These are phyloP conservation scores for Cercophora sp. DNA, from an alignment of 495 filamentous ascomycete species.

Conservation along the genomic window DNA sequence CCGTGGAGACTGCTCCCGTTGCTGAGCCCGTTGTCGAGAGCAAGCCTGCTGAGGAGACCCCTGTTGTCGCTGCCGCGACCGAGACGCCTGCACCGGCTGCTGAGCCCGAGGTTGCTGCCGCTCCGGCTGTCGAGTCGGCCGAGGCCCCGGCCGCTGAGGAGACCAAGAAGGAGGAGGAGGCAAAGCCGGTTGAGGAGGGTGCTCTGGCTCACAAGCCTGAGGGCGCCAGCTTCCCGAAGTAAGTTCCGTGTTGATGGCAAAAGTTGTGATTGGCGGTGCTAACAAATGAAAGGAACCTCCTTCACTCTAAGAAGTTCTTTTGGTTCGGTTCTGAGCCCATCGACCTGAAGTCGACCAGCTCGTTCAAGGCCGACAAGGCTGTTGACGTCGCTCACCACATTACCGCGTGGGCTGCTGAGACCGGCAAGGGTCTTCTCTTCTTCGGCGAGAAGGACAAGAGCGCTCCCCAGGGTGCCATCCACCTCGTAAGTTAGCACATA, in stretches of 20 bases:
- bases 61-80: conserved; percentile 20
- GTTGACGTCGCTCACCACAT: conserved; percentile 69
- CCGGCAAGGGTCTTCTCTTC: conserved; percentile 93
- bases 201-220: conserved; percentile 81
- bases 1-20: conserved; percentile 42
- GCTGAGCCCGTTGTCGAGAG: conserved; percentile 42
- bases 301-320: conserved; percentile 61
- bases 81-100: conserved; percentile 33
- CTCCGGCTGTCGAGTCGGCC: conserved; percentile 39
- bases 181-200: conserved; percentile 69
- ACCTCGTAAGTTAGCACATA: conserved; percentile 71
- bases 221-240: conserved; percentile 79
- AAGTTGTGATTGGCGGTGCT: conserved; percentile 12
- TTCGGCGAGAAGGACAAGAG: conserved; percentile 83
- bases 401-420: conserved; percentile 84
- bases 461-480: conserved; percentile 74
- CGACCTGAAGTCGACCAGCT: conserved; percentile 64
- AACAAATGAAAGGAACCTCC: conserved; percentile 38
- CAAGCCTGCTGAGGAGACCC: conserved; percentile 38
- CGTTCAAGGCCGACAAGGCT: conserved; percentile 83
- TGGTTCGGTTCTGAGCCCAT: conserved; percentile 86
- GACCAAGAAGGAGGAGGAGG: conserved; percentile 52
- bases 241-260: conserved; percentile 40
- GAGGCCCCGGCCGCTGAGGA: conserved; percentile 42
- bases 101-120: conserved; percentile 39